A percentile compares a stretch with the other conserved stretches of the same genome.
These are phyloP conservation scores for Fragaria nilgerrensis DNA, from an alignment of 306 rosid genomes.

Conservation along the genomic window DNA sequence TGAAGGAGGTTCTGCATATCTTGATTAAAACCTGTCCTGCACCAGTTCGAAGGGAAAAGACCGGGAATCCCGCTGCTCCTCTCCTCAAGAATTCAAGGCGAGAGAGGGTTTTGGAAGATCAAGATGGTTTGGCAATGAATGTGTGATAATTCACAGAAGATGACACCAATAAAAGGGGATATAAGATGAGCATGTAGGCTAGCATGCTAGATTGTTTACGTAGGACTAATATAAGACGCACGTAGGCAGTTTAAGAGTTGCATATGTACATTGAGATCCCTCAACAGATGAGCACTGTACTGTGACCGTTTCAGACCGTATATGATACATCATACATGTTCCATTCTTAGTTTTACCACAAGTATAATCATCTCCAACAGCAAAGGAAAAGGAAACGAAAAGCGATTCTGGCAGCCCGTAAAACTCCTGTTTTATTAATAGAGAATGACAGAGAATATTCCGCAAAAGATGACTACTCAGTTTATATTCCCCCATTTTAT, in stretches of 20 bases:
- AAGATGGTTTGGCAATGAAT: slow-evolving; percentile 12
- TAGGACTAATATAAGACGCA: not conserved
- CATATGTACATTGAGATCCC: not conserved
- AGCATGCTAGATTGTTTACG: too few relatives aligned
- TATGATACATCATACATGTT: not conserved
- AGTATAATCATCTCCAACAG: not conserved
- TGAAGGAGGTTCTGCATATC: slow-evolving; percentile 59
- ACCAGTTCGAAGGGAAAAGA: slow-evolving; percentile 19
- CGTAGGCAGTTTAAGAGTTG: not conserved
- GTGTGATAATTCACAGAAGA: not conserved
- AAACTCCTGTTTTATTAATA: slow-evolving; percentile 11
- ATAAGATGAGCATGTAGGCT: not conserved
- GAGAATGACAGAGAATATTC: slow-evolving; percentile 31
- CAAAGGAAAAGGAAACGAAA: not conserved
- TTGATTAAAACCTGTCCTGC: slow-evolving; percentile 31
- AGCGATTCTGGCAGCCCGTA: not conserved
- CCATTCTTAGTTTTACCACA: not conserved
- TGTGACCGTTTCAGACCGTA: not conserved
- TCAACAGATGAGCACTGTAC: too few relatives aligned
- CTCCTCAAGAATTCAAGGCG: slow-evolving; percentile 53
- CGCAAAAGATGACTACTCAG: slow-evolving; percentile 25
- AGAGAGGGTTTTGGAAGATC: slow-evolving; percentile 30
- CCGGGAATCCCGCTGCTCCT: slow-evolving; percentile 36
- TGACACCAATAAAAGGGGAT: not conserved
- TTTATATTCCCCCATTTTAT: slow-evolving; percentile 47